A percentile compares a stretch with the other conserved stretches of the same genome.
phyloP scores from a whole-genome alignment of 78 protist genomes.

The Protostelium mycophagum region DNA sequence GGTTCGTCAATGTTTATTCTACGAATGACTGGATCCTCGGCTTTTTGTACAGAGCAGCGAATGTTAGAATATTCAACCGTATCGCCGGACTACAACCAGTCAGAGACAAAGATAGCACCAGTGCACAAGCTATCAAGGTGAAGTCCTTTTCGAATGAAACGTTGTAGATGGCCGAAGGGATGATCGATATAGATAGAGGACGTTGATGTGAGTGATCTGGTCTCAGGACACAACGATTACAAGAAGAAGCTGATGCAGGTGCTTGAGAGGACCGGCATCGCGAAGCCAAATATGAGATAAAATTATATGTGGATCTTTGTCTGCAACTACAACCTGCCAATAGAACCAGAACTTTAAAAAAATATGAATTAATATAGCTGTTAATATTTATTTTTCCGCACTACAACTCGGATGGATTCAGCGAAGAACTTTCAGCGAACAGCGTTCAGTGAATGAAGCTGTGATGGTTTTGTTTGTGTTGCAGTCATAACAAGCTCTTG shows the following conservation, averaged over 20 bases:
- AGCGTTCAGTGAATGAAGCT: too few relatives aligned
- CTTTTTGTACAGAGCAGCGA: not conserved
- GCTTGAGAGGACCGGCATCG: not conserved
- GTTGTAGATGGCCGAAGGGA: too few relatives aligned
- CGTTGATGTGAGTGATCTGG: not conserved
- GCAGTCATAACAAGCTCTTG: too few relatives aligned
- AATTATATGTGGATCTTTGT: too few relatives aligned
- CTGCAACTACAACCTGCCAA: too few relatives aligned
- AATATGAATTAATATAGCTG: too few relatives aligned
- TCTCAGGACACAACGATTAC: not conserved
- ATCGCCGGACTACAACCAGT: not conserved
- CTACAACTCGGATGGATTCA: too few relatives aligned
- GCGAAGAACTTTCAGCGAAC: too few relatives aligned
- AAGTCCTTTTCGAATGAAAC: not conserved
- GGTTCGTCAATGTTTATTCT: not conserved
- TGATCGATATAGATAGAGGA: not conserved
- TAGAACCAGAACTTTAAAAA: too few relatives aligned
- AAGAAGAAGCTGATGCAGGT: not conserved
- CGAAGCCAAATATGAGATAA: too few relatives aligned
- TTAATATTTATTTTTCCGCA: too few relatives aligned
- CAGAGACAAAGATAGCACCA: not conserved
- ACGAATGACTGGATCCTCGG: not conserved
- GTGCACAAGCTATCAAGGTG: not conserved
- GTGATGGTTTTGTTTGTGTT: too few relatives aligned
- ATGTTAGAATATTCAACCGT: not conserved